Percentiles rank a stretch among this genome's conserved stretches.
Evolutionary conservation across 805 yeast species (phyloP).

Genomic region (Peterozyma toletana): DNA sequence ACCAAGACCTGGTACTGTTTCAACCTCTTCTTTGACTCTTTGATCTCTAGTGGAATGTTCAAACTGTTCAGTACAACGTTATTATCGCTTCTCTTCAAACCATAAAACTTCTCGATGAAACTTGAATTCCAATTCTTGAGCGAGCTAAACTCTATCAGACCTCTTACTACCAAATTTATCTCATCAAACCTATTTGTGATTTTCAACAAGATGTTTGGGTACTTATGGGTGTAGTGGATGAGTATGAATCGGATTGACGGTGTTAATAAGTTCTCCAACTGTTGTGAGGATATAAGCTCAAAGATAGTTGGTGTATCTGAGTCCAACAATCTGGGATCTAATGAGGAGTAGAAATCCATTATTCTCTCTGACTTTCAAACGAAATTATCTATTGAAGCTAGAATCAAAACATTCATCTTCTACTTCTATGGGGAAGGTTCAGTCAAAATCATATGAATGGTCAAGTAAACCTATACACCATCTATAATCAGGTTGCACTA

Average conservation of each 20-base stretch:
- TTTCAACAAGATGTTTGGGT: conserved; percentile 59
- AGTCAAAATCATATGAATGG: too few relatives aligned
- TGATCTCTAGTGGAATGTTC: conserved; percentile 1
- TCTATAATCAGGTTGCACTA: too few relatives aligned
- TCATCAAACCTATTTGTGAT: conserved; percentile 73
- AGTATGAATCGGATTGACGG: conserved; percentile 78
- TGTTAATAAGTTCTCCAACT: conserved; percentile 67
- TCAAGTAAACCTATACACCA: too few relatives aligned
- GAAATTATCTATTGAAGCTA: too few relatives aligned
- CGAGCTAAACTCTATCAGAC: conserved; percentile 64
- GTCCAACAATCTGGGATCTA: conserved; percentile 72
- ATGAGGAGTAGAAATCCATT: conserved; percentile 77
- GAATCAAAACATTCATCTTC: too few relatives aligned
- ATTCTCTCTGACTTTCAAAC: neutral
- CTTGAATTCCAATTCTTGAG: conserved; percentile 72
- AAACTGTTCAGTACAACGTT: neutral
- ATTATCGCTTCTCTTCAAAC: conserved; percentile 57
- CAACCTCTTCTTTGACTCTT: conserved; percentile 35
- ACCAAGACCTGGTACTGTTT: conserved; percentile 43
- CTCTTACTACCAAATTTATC: conserved; percentile 52
- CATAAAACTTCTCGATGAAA: conserved; percentile 89
- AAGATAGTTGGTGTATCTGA: conserved; percentile 78
- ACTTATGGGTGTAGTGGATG: conserved; percentile 71
- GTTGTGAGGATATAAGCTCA: conserved; percentile 78
- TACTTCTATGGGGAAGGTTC: too few relatives aligned